Evolutionary conservation across 163 green algal genomes (phyloP), one percentile per base, ranked within the genome.

Genomic region (Chloromonas sp.): DNA sequence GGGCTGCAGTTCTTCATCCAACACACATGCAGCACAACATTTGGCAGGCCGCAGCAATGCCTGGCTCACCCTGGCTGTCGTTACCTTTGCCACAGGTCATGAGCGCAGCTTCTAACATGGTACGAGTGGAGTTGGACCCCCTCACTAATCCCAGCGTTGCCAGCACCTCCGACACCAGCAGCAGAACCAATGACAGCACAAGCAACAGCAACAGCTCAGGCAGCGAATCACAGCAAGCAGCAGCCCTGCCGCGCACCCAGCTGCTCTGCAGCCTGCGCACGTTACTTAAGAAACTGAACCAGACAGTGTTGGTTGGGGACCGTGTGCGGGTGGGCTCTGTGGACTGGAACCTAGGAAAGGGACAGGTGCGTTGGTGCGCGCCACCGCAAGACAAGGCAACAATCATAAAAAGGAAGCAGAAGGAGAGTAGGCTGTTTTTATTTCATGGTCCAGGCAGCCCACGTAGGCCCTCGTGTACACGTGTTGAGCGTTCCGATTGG

Each of bases 281-380:
- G 0, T 86, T 99, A 79, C 92, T 99, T 2, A 96, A 97, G 78
- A 99, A 99, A 89, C 95, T 99, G 57, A 90, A 94, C 82, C 89
- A 94, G 81, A 87, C 86, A 0, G 96, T 98, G 84, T 87, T 99
- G 71, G 96, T 99, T 2, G 96, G 96, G 0, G 96, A 98, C 87
- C 60, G 84, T 2, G 92, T 95, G 66, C 76, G 82, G 2, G 89
- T 96, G 13, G 71, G 82, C 15, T 78, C 61, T 36, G 90, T 96
- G 61, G 92, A 96, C 87, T 97, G 93, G 94, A 70, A 78, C 14
- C 80, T 86, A 79, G 82, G 85, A 11, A 79, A 88, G 0, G 95
- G 90, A 0, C 88, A 94, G 61, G 94, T 97, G 66, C 3, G 70
- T 76, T 13, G 36, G 36, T 36, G 36, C 36, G 36, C 36, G 36